Evolutionary conservation across 306 rosid genomes (phyloP).

Genomic region (Abrus precatorius): DNA sequence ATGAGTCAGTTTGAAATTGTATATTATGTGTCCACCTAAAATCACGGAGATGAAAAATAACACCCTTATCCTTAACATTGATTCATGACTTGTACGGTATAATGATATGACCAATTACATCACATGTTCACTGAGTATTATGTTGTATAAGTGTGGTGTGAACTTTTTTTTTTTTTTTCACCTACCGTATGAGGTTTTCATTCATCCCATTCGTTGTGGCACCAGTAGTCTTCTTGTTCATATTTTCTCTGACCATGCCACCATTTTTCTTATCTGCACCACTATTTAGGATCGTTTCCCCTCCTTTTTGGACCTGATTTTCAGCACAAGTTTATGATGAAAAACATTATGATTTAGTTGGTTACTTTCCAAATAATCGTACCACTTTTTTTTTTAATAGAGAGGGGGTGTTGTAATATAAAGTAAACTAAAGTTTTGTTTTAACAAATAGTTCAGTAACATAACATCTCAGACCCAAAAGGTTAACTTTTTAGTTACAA

Average conservation of each 20-base stretch:
- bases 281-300: constrained; percentile 66
- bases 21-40: not conserved
- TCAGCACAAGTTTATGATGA: constrained; percentile 8
- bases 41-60: not conserved
- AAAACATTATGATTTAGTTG: not conserved
- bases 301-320: constrained; percentile 85
- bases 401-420: not conserved
- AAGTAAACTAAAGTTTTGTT: not conserved
- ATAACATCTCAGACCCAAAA: not conserved
- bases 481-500: constrained; percentile 2
- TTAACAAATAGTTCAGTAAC: not conserved
- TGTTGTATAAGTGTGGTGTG: not conserved
- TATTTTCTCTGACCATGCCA: constrained; percentile 43
- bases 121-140: not conserved
- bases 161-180: not conserved
- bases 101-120: not conserved
- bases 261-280: constrained; percentile 47
- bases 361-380: constrained; percentile 13
- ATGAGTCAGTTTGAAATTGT: constrained; percentile 1
- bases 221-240: constrained; percentile 36
- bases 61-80: not conserved
- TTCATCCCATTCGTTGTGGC: constrained; percentile 51
- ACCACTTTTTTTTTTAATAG: not conserved
- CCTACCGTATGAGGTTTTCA: constrained; percentile 75
- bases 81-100: not conserved